Base-by-base conservation (phyloP, 495 filamentous ascomycete species). In the Neurospora sp. region DNA sequence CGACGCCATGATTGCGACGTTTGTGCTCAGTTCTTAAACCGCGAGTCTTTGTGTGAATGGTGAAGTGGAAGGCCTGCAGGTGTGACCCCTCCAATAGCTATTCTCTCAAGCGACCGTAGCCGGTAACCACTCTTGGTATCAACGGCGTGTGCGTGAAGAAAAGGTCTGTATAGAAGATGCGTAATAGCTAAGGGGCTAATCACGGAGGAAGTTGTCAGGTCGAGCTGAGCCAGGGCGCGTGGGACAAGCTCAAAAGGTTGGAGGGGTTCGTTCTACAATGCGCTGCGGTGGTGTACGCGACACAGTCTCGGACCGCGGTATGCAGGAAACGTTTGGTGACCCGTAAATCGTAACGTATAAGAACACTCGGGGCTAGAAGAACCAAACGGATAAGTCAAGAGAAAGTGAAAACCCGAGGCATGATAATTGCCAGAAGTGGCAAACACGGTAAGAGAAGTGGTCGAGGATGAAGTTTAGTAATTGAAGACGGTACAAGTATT, bases 1-100 rank as follows among this genome's bases (percentile, higher is more conserved):
- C 20, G 77, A 74, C 44, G 77, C 73, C 78, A 80, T 80, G 9
- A 47, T 73, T 69, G 39, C 4, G 14, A 61, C 8, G 3, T n/a
- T 8, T 45, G 6, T 40, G 10, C 14, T 71, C n/a, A n/a, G 22
- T 18, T 16, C 8, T 16, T 37, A 27, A 68, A 39, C 22, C 27
- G 31, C 59, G 7, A 40, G n/a, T 69, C 22, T 38, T 22, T 27
- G n/a, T 40, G 9, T 40, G 9, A 20, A 38, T 41, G n/a, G 35
- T 39, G 68, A 40, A 39, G 53, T 61, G 27, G 27, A 61, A 61
- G 53, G 35, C 53, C 20, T 31, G 27, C 53, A 14, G 53, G 27
- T 27, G 53, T 35, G 6, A 35, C 53, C 53, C 27, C 14, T 61
- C 53, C 53, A 16, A 35, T 8, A 35, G 27, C 53, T 61, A 18